A percentile compares a stretch with the other conserved stretches of the same genome.
Evolutionary conservation across 2,329 filamentous ascomycete species (phyloP).

Genomic region (Alternaria sp.): DNA sequence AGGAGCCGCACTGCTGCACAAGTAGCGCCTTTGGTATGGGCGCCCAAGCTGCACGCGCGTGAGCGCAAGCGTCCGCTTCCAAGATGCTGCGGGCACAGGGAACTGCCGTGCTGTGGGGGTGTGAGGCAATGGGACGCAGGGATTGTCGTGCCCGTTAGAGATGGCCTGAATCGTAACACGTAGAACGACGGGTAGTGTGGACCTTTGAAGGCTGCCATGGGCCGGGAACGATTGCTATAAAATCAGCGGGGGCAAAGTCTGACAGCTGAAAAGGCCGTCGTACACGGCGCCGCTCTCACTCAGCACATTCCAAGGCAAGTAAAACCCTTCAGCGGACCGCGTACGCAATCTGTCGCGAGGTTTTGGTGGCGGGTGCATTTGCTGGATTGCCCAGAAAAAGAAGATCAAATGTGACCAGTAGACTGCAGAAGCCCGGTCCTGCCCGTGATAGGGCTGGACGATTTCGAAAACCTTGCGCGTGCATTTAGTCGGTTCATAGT

Average conservation of each 20-base stretch:
- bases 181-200: constrained; percentile 24
- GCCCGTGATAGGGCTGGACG: constrained; percentile 32
- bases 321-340: constrained; percentile 18
- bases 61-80: constrained; percentile 32
- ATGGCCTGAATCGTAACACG: constrained; percentile 29
- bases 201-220: constrained; percentile 19
- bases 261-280: constrained; percentile 26
- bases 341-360: constrained; percentile 6
- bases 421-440: constrained; percentile 28
- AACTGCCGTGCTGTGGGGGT: constrained; percentile 51
- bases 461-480: constrained; percentile 19
- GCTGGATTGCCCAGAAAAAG: constrained; percentile 31
- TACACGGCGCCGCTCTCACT: constrained; percentile 28
- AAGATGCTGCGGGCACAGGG: constrained; percentile 43
- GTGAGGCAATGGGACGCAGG: constrained; percentile 34
- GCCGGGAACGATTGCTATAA: constrained; percentile 29
- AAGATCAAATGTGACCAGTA: constrained; percentile 32
- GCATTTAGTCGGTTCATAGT: constrained; percentile 18
- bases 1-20: constrained; percentile 35
- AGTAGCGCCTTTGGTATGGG: constrained; percentile 25
- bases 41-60: constrained; percentile 29
- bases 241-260: constrained; percentile 21
- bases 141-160: constrained; percentile 27
- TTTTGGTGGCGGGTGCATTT: constrained; percentile 30
- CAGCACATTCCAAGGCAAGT: constrained; percentile 23